These are phyloP conservation scores for Collybiopsis luxurians DNA, from an alignment of 768 basidiomycete species.

Conservation along the genomic window DNA sequence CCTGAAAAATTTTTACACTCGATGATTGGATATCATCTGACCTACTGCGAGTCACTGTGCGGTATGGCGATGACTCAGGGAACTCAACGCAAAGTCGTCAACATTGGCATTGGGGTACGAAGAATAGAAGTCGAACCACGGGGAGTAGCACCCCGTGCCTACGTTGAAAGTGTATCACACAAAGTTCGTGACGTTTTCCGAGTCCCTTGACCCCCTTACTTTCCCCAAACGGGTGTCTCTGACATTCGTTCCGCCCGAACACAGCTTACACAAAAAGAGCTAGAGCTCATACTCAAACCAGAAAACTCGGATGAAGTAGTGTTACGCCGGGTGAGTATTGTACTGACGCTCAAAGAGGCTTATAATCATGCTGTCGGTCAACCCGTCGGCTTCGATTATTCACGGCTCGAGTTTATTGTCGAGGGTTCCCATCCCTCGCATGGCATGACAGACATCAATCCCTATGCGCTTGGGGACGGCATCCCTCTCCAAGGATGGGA, in stretches of 20 bases:
- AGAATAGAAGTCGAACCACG: conserved; percentile 61
- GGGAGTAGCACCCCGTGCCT: conserved; percentile 56
- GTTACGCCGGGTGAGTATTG: conserved; percentile 72
- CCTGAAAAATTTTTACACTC: conserved; percentile 65
- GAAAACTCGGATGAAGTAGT: conserved; percentile 59
- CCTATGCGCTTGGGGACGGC: conserved; percentile 59
- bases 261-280: conserved; percentile 38
- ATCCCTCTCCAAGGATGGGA: conserved; percentile 79
- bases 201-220: background rate
- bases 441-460: conserved; percentile 38
- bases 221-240: no score
- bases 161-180: conserved; percentile 70
- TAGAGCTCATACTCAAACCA: conserved; percentile 45
- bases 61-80: conserved; percentile 90
- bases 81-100: conserved; percentile 67
- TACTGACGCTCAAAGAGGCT: conserved; percentile 76
- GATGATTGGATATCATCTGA: conserved; percentile 79
- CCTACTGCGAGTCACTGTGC: conserved; percentile 64
- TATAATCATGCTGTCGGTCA: conserved; percentile 86
- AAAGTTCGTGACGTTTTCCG: conserved; percentile 46
- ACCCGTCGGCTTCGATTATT: conserved; percentile 76
- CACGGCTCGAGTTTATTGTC: conserved; percentile 80
- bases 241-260: background rate
- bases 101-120: conserved; percentile 80
- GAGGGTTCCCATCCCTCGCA: conserved; percentile 8